Evolutionary conservation across 2,329 filamentous ascomycete genomes (phyloP).

Genomic region (Diaporthe ampelina): DNA sequence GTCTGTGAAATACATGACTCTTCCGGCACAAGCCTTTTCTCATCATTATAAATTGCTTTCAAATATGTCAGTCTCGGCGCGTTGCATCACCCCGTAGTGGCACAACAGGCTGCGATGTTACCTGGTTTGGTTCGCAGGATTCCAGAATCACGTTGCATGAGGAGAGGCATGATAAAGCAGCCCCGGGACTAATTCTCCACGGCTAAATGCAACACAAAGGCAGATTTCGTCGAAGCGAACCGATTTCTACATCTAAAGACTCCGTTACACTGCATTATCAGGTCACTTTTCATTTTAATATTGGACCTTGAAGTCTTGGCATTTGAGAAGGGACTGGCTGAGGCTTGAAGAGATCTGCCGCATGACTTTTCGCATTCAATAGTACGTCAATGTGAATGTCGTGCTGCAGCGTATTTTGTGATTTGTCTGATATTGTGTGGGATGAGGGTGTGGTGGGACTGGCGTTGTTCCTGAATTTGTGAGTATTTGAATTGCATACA

Average conservation of each 20-base stretch:
- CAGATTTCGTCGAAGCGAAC: background rate
- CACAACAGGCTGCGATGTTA: background rate
- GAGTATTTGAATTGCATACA: background rate
- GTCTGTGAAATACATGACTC: too few relatives aligned
- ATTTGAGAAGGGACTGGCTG: background rate
- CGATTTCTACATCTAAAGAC: background rate
- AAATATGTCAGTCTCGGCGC: too few relatives aligned
- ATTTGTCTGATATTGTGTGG: background rate
- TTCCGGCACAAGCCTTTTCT: too few relatives aligned
- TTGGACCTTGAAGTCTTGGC: background rate
- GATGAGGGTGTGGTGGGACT: background rate
- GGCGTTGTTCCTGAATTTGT: background rate
- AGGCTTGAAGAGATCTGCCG: background rate
- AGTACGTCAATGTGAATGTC: background rate
- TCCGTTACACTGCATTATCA: constrained; percentile 7
- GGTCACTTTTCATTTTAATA: background rate
- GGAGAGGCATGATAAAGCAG: background rate
- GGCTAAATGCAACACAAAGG: background rate
- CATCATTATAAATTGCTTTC: too few relatives aligned
- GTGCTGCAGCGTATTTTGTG: background rate
- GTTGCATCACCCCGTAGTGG: too few relatives aligned
- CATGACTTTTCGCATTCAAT: background rate
- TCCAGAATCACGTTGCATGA: constrained; percentile 4
- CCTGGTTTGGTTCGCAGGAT: constrained; percentile 1
- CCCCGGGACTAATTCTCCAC: background rate